Conservation (phyloP, 1,284 basidiomycete species). For the Mycosarcoma maydis region DNA sequence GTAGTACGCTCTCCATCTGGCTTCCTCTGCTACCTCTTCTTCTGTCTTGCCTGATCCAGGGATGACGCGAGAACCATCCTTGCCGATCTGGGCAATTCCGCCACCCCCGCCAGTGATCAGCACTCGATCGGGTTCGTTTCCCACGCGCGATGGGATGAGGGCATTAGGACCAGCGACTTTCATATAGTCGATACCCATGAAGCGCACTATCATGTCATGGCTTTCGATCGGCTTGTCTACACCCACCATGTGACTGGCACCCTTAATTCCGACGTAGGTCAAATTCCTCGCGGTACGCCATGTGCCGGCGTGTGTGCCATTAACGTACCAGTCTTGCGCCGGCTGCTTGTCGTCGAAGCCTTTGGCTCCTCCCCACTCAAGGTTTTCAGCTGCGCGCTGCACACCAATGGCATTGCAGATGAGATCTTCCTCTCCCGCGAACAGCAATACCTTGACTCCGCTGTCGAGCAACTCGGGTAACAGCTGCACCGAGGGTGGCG, state of each 20-base stretch:
- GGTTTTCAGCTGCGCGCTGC: constrained; percentile 81
- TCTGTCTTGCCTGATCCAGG: constrained; percentile 68
- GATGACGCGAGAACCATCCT: constrained; percentile 67
- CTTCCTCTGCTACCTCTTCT: constrained; percentile 61
- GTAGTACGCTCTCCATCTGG: constrained; percentile 62
- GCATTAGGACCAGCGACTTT: constrained; percentile 77
- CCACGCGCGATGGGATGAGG: constrained; percentile 79
- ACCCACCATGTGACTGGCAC: constrained; percentile 75
- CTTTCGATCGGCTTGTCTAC: constrained; percentile 87
- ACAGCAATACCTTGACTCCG: constrained; percentile 83
- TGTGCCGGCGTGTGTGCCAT: constrained; percentile 80
- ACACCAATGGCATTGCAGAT: constrained; percentile 93
- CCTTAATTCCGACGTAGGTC: constrained; percentile 86
- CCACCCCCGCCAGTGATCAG: constrained; percentile 52
- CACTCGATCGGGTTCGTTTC: constrained; percentile 72
- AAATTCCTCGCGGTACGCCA: constrained; percentile 89
- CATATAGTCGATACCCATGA: constrained; percentile 77
- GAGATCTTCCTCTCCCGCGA: constrained; percentile 93
- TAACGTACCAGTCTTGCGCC: constrained; percentile 77
- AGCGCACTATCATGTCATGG: constrained; percentile 89
- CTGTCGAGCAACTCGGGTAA: constrained; percentile 81
- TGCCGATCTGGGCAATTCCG: constrained; percentile 26
- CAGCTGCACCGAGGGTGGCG: constrained; percentile 79
- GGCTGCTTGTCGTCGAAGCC: constrained; percentile 70
- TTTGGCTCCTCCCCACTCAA: constrained; percentile 85